Conservation (phyloP, 768 basidiomycete species). For the Phallus indusiatus region DNA sequence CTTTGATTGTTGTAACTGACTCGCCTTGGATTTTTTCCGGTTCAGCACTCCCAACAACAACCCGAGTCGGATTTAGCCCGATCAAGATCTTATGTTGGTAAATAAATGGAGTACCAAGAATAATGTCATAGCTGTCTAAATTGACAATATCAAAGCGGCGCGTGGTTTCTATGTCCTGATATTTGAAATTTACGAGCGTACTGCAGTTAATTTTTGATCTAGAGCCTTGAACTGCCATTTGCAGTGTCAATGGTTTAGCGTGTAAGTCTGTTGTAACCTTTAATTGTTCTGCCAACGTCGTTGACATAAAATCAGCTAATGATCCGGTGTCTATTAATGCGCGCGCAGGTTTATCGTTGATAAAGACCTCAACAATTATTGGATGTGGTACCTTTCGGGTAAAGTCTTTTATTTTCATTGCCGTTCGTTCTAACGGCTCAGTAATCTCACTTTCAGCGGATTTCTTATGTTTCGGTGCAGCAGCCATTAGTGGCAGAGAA, state of each 20-base stretch:
- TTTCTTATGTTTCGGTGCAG: no score
- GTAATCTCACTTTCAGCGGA: no score
- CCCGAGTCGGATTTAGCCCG: background rate
- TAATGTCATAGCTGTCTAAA: constrained; percentile 28
- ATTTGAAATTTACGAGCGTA: constrained; percentile 19
- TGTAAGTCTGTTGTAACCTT: constrained; percentile 18
- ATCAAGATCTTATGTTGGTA: constrained; percentile 2
- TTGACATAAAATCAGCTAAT: constrained; percentile 15
- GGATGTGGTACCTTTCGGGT: background rate
- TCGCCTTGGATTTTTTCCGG: constrained; percentile 8
- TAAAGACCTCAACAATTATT: background rate
- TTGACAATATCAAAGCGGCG: constrained; percentile 30
- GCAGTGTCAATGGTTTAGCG: constrained; percentile 24
- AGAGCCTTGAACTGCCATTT: constrained; percentile 35
- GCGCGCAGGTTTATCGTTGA: constrained; percentile 8
- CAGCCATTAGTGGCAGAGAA: no score
- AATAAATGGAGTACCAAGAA: constrained; percentile 23
- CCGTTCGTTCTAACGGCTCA: background rate
- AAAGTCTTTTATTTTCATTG: background rate
- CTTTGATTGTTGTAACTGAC: constrained; percentile 8
- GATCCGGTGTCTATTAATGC: constrained; percentile 13
- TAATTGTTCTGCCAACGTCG: constrained; percentile 20
- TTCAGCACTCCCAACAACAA: background rate
- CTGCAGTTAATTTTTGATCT: constrained; percentile 26
- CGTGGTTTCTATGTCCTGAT: constrained; percentile 25